Evolutionary conservation across 257 asterid species (phyloP).

Genomic region (Jaltomata sinuosa): DNA sequence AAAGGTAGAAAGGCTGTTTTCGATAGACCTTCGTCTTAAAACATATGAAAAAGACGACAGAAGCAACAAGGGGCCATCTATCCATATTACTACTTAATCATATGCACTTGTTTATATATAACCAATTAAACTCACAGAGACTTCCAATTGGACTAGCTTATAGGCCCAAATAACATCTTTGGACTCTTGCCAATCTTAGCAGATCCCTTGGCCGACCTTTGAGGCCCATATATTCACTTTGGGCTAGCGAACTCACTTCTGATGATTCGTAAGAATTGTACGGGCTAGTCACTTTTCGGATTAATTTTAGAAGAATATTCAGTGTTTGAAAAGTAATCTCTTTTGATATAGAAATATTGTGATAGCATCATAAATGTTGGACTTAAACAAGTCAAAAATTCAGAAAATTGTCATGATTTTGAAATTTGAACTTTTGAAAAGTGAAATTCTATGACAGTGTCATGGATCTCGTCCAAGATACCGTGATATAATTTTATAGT

Average conservation of each 20-base stretch:
- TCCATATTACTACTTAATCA: no score
- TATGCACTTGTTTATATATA: no score
- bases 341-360: no score
- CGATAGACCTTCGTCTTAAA: no score
- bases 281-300: no score
- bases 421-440: neutral
- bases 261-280: no score
- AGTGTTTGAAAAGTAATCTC: neutral
- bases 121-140: neutral
- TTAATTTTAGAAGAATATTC: neutral
- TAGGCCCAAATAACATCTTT: neutral
- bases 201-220: neutral
- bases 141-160: neutral
- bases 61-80: no score
- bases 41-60: no score
- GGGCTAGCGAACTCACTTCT: neutral
- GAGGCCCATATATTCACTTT: neutral
- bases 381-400: neutral
- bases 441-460: neutral
- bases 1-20: no score
- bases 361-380: no score
- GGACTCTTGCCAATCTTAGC: neutral
- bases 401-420: neutral
- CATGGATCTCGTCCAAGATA: no score
- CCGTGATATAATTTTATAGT: neutral